These are phyloP conservation scores for Jaenimonas drosophilae DNA, from an alignment of 208 protist genomes.

Conservation along the genomic window DNA sequence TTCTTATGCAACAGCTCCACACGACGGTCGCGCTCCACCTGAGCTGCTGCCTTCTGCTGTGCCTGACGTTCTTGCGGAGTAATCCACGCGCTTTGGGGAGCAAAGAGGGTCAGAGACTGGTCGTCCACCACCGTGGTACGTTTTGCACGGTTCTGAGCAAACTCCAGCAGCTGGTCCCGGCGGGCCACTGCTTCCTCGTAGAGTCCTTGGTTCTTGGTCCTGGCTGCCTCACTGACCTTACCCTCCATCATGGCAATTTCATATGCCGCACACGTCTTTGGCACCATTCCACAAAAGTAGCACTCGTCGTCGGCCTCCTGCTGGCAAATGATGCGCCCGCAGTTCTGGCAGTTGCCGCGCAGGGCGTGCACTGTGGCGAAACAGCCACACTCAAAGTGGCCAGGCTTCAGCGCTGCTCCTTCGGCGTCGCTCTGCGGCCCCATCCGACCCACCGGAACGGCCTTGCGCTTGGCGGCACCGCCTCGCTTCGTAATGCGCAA, in stretches of 20 bases:
- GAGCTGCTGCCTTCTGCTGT: constrained; percentile 31
- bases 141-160: constrained; percentile 58
- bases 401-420: constrained; percentile 38
- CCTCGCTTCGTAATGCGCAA: too few species aligned
- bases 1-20: constrained; percentile 56
- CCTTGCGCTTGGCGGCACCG: constrained; percentile 3
- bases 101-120: constrained; percentile 60
- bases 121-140: constrained; percentile 84
- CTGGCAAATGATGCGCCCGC: constrained; percentile 86
- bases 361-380: constrained; percentile 75
- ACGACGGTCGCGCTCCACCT: constrained; percentile 31
- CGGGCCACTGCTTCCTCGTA: constrained; percentile 62
- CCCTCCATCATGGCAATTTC: constrained; percentile 77
- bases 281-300: constrained; percentile 75
- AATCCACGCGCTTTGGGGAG: constrained; percentile 74
- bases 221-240: constrained; percentile 56
- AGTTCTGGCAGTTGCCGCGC: constrained; percentile 78
- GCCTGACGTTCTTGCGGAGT: constrained; percentile 39
- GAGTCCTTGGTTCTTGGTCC: constrained; percentile 31
- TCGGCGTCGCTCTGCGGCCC: background rate
- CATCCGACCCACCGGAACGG: constrained; percentile 6
- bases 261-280: constrained; percentile 58
- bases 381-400: constrained; percentile 79
- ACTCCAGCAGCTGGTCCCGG: constrained; percentile 67
- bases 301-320: constrained; percentile 73